A percentile compares a stretch with the other conserved stretches of the same genome.
Conservation (phyloP, 768 basidiomycete species). For the Auricularia sp. region DNA sequence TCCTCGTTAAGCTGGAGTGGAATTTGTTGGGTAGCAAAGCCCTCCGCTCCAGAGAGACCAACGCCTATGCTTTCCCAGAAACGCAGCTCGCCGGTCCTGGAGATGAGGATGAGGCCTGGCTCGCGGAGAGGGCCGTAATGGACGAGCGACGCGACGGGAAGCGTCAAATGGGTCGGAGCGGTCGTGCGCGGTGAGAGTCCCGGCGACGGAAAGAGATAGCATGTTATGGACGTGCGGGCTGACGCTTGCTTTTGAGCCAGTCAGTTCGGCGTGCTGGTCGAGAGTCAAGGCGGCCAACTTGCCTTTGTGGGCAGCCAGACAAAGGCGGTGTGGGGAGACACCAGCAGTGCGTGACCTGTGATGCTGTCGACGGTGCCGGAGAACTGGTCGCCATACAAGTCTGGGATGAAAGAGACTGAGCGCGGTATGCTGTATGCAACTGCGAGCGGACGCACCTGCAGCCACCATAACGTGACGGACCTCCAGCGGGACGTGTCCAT, state of each 20-base stretch:
- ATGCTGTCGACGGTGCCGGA: constrained; percentile 60
- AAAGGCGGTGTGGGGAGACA: constrained; percentile 65
- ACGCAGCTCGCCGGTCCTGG: constrained; percentile 58
- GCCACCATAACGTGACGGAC: constrained; percentile 61
- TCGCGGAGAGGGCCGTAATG: constrained; percentile 62
- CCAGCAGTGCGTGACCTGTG: constrained; percentile 67
- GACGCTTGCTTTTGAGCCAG: constrained; percentile 39
- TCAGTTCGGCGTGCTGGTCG: constrained; percentile 4
- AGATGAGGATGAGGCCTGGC: constrained; percentile 77
- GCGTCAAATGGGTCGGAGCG: constrained; percentile 42
- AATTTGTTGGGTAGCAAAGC: constrained; percentile 42
- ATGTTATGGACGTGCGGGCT: constrained; percentile 39
- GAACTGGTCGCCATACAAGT: constrained; percentile 58
- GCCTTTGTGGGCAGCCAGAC: constrained; percentile 77
- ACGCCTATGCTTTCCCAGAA: constrained; percentile 87
- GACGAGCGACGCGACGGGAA: constrained; percentile 44
- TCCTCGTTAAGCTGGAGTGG: constrained; percentile 45
- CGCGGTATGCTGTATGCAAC: constrained; percentile 1
- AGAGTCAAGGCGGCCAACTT: constrained; percentile 9
- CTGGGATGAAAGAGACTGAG: constrained; percentile 24
- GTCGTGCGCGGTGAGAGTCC: constrained; percentile 26
- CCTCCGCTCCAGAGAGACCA: constrained; percentile 71
- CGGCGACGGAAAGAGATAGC: constrained; percentile 75
- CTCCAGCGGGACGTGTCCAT: constrained; percentile 62
- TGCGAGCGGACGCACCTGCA: constrained; percentile 38